These are phyloP conservation scores for Agaricales sp. DNA, from an alignment of 1,284 basidiomycete genomes.

Conservation along the genomic window DNA sequence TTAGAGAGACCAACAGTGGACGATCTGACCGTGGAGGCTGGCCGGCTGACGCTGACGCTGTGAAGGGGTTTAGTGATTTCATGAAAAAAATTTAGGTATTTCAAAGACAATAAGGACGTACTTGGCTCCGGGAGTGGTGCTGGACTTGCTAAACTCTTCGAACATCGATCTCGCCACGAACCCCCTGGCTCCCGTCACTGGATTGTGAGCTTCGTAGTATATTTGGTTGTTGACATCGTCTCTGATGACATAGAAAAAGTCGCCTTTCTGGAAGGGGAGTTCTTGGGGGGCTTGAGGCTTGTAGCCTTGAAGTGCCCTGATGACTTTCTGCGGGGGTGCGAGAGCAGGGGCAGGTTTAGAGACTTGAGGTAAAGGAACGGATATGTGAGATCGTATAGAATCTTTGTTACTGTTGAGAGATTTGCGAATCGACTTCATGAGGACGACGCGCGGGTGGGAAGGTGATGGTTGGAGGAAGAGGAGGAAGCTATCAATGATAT, in stretches of 20 bases:
- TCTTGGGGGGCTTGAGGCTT: constrained; percentile 74
- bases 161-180: constrained; percentile 82
- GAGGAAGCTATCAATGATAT: constrained; percentile 13
- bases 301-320: constrained; percentile 73
- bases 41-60: constrained; percentile 6
- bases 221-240: constrained; percentile 44
- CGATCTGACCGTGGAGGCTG: constrained; percentile 12
- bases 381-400: constrained; percentile 48
- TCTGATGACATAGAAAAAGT: constrained; percentile 93
- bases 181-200: constrained; percentile 84
- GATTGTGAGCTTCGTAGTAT: constrained; percentile 89
- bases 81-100: not conserved
- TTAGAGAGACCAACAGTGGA: constrained; percentile 20
- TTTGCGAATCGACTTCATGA: constrained; percentile 82
- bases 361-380: constrained; percentile 49
- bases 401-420: constrained; percentile 67
- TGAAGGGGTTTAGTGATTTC: not conserved
- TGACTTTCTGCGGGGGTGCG: constrained; percentile 90
- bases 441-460: not conserved
- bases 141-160: constrained; percentile 78
- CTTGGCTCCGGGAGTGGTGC: constrained; percentile 40
- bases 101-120: not conserved
- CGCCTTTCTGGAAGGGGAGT: constrained; percentile 87
- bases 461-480: constrained; percentile 15
- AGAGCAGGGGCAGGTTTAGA: constrained; percentile 62